Evolutionary conservation across 1,139 yeast genomes (phyloP).

Genomic region (Maudiozyma humilis): DNA sequence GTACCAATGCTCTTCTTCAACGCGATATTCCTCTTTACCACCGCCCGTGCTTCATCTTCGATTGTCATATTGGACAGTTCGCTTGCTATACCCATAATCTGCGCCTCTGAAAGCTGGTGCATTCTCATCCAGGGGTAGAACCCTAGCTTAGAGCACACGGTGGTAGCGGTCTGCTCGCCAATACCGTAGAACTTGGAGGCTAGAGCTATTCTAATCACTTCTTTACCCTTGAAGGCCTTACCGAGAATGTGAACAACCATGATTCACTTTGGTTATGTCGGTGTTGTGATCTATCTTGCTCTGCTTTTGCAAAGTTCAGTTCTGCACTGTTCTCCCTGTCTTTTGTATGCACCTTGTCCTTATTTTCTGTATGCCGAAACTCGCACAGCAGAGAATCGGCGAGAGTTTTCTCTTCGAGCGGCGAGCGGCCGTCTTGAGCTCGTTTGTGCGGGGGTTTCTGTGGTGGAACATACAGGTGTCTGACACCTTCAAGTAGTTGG

Average conservation of each 20-base stretch:
- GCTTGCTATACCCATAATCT: slow-evolving; percentile 75
- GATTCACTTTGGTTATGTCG: neutral
- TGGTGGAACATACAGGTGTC: no score
- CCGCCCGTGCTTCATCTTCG: slow-evolving; percentile 77
- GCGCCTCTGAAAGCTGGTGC: slow-evolving; percentile 86
- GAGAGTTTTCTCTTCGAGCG: no score
- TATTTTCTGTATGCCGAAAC: no score
- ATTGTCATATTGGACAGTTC: slow-evolving; percentile 77
- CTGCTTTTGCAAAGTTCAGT: neutral
- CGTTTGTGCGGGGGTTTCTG: no score
- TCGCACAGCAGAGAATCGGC: no score
- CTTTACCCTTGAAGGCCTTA: slow-evolving; percentile 55
- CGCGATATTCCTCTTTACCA: slow-evolving; percentile 69
- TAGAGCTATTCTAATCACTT: slow-evolving; percentile 50
- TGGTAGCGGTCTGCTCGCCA: slow-evolving; percentile 65
- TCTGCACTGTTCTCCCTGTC: no score
- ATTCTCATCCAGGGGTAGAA: slow-evolving; percentile 89
- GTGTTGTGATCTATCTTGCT: neutral
- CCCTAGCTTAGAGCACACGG: slow-evolving; percentile 79
- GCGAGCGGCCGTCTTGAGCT: no score
- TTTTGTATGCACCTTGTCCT: neutral
- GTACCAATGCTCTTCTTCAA: slow-evolving; percentile 78
- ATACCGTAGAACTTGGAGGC: slow-evolving; percentile 80
- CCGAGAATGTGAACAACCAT: slow-evolving; percentile 78
- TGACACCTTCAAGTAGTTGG: no score